Evolutionary conservation across 2,329 filamentous ascomycete species (phyloP).

Genomic region (Ceratocystiopsis sp.): DNA sequence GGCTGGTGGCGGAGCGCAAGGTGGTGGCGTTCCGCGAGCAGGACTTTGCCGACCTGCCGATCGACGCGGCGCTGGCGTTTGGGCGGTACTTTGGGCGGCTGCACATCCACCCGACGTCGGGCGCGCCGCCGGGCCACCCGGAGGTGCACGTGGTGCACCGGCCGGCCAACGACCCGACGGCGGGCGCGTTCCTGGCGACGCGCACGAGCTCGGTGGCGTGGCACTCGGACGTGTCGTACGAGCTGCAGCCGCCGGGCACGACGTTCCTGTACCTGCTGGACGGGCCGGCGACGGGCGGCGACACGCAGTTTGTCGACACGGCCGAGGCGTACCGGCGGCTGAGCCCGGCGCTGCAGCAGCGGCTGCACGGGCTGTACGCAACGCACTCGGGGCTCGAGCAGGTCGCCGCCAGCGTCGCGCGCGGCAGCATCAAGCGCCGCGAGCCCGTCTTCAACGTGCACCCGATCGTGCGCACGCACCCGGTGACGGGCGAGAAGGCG

Average conservation of each 20-base stretch:
- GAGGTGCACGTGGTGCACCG: constrained; percentile 58
- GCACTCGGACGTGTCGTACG: constrained; percentile 7
- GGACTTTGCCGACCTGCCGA: constrained; percentile 45
- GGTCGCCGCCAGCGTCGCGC: constrained; percentile 47
- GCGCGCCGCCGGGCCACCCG: constrained; percentile 49
- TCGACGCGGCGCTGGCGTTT: constrained; percentile 45
- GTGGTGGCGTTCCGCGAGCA: constrained; percentile 56
- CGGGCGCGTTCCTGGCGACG: constrained; percentile 41
- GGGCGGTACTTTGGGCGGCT: constrained; percentile 43
- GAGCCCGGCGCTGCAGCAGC: constrained; percentile 60
- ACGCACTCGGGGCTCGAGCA: constrained; percentile 74
- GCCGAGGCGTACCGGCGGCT: constrained; percentile 68
- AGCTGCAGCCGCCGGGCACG: constrained; percentile 34
- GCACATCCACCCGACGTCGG: constrained; percentile 58
- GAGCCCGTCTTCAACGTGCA: constrained; percentile 61
- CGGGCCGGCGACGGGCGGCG: constrained; percentile 60
- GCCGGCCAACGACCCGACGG: constrained; percentile 46
- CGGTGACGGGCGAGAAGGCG: constrained; percentile 71
- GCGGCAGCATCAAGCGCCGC: constrained; percentile 48
- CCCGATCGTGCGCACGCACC: constrained; percentile 69
- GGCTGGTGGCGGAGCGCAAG: constrained; percentile 51
- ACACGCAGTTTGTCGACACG: constrained; percentile 69
- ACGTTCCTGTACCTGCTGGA: constrained; percentile 85
- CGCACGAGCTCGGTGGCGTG: constrained; percentile 59
- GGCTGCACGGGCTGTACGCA: constrained; percentile 64